These are phyloP conservation scores for Russula abietina DNA, from an alignment of 768 basidiomycete genomes.

Conservation along the genomic window DNA sequence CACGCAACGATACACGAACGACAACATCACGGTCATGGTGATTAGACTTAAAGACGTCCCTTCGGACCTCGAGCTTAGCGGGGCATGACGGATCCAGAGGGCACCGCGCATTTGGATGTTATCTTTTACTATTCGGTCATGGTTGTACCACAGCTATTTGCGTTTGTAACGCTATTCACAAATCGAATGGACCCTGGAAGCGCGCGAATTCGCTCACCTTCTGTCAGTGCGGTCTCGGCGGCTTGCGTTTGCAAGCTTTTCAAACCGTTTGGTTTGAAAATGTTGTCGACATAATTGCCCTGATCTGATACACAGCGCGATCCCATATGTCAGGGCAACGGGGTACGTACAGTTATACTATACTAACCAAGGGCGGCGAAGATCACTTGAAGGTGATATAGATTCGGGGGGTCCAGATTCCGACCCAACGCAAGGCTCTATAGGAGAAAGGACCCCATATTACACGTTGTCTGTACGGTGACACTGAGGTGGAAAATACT, in stretches of 20 bases:
- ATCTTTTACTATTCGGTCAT: neutral
- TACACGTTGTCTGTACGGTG: slow-evolving; percentile 46
- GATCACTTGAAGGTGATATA: slow-evolving; percentile 34
- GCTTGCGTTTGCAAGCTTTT: neutral
- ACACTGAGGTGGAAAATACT: slow-evolving; percentile 47
- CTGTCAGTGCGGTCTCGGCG: neutral
- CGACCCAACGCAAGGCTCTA: slow-evolving; percentile 42
- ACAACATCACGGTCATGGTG: slow-evolving; percentile 91
- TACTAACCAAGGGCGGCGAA: neutral
- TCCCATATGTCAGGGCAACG: neutral
- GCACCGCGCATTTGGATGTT: neutral
- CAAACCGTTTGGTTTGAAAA: neutral
- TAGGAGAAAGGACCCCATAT: slow-evolving; percentile 61
- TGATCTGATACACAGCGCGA: neutral
- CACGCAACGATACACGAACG: slow-evolving; percentile 80
- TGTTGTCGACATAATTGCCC: neutral
- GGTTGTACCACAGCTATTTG: slow-evolving; percentile 7
- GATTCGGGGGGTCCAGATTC: slow-evolving; percentile 39
- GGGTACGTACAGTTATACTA: neutral
- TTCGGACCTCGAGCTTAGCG: slow-evolving; percentile 21
- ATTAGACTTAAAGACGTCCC: slow-evolving; percentile 63
- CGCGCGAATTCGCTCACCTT: neutral
- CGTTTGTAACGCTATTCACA: neutral
- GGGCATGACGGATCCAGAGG: slow-evolving; percentile 17
- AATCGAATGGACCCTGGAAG: neutral